Base-by-base conservation (phyloP, 768 basidiomycete species). In the Panaeolus cyanescens region DNA sequence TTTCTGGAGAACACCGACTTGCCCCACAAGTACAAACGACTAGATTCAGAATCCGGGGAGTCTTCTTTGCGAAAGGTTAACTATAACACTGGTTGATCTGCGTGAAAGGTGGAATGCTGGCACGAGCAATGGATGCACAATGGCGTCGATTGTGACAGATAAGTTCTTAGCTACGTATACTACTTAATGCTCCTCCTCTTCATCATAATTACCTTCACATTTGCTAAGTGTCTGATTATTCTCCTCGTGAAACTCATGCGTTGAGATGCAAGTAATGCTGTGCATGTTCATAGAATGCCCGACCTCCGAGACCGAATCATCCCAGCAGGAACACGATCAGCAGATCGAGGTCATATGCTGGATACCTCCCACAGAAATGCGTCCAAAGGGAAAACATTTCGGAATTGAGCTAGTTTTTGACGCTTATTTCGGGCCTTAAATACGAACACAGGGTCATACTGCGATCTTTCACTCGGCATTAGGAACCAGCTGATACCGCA, bases 291-390 rank as follows among this genome's bases (percentile, higher is more conserved):
- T n/a, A n/a, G n/a, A n/a, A n/a, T n/a, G 25, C 45, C 45, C 45
- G 45, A 28, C 13, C 10, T 50, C 45, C 25, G 45, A 50, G 15
- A 50, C 25, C 22, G 25, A 28, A 25, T 50, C 25, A 8, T 50
- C 12, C 25, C 25, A 50, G 45, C 45, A 50, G 45, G 25, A 28
- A 28, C 45, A 28, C 22, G 45, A 50, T 50, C 45, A 50, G 45
- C 45, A 50, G 45, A 50, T 50, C 45, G 25, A 50, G 45, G 45
- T 50, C 45, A 50, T 50, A 28, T 50, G 45, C 30, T 28, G 45
- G 19, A 15, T 50, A 28, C 10, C 30, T 22, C 8, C 25, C 45
- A 25, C 45, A 13, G 45, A 28, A n/a, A 50, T 50, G 22, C 45
- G 45, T 28, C 45, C 45, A 13, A 50, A 22, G 45, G 45, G 45